These are phyloP conservation scores for Paramecium pentaurelia DNA, from an alignment of 73 alveolate genomes.

Conservation along the genomic window DNA sequence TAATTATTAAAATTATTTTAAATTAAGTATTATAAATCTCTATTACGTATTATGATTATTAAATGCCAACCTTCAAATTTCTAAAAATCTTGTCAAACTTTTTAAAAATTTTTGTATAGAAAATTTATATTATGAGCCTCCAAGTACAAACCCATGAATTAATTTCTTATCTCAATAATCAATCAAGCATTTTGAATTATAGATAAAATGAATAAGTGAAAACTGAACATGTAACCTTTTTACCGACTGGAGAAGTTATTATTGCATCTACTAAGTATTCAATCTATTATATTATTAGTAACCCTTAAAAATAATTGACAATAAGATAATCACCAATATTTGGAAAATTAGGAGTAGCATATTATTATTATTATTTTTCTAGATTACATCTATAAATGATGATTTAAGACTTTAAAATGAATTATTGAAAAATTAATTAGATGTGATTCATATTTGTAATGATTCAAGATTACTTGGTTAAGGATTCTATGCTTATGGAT, in stretches of 20 bases:
- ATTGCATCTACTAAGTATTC: background rate
- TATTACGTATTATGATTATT: background rate
- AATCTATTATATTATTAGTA: background rate
- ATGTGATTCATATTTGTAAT: background rate
- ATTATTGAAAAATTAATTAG: background rate
- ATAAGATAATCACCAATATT: background rate
- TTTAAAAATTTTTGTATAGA: background rate
- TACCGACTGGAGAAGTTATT: background rate
- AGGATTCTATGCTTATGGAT: background rate
- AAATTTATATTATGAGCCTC: background rate
- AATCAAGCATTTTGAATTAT: background rate
- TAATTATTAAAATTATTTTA: background rate
- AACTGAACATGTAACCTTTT: background rate
- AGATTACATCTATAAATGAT: background rate
- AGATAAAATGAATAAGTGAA: background rate
- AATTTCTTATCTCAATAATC: background rate
- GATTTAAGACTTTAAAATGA: background rate
- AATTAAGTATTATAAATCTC: background rate
- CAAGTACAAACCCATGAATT: background rate
- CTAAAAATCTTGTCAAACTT: background rate
- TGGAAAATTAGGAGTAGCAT: background rate
- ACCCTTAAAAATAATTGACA: background rate
- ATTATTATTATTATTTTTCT: background rate
- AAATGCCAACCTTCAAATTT: background rate
- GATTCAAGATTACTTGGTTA: background rate